Base-by-base conservation (phyloP, 306 rosid species). In the Cajanus cajan region DNA sequence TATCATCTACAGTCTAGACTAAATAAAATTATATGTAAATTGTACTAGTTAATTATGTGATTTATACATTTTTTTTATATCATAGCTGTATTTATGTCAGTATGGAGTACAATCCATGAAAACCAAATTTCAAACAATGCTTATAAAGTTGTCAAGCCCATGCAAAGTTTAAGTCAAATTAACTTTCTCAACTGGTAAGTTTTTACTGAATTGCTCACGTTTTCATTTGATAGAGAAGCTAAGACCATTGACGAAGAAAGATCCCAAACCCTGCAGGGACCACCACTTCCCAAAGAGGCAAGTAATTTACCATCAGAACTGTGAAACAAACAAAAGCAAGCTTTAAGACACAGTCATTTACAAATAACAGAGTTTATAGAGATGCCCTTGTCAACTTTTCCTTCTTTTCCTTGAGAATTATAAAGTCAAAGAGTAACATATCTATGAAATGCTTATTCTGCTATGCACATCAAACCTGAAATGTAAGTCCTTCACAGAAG, bases 231-330 rank as follows among this genome's bases (percentile, higher is more conserved):
- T 71, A 93, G 84, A 68, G 98, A 68, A 82, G 92, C 71, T 31
- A 86, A 73, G 67, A 75, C 89, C 2, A 55, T 84, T 68, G 95
- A 79, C 33, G 94, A 90, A 80, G 87, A 84, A 67, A 89, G 43
- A 74, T 95, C 97, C 99, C 99, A 95, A 67, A 92, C 98, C 78
- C 89, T 91, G 76, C 98, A 86, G 71, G 93, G 96, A 82, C 98
- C 98, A 78, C 87, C 80, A 80, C 86, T 75, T 89, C 93, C 99
- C 87, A 95, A 82, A 71, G 96, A 91, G 77, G 84, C 90, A 33
- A 95, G 94, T 70, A 86, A 86, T 59, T 87, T 95, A 52, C 96
- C 94, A 80, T 95, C 96, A 69, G 87, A 86, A 82, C 99, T 95
- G 89, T 90, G 84, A 75, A 74, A 82, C 71, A 80, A 68, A 54